These are phyloP conservation scores for Friedmanniomyces endolithicus DNA, from an alignment of 495 filamentous ascomycete genomes.

Conservation along the genomic window DNA sequence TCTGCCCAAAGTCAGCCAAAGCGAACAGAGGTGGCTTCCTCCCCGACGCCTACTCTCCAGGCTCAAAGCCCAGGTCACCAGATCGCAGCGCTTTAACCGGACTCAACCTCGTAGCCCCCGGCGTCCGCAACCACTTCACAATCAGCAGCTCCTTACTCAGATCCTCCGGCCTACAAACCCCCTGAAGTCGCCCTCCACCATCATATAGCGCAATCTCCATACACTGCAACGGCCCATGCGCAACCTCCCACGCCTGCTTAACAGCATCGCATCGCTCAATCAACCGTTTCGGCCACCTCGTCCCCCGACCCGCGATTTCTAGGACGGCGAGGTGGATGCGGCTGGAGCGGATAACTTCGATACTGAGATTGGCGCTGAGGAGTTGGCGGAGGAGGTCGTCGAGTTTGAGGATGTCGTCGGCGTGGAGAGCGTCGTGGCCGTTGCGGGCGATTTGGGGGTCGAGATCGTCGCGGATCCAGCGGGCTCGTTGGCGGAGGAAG, in stretches of 20 bases:
- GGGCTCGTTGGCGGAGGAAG: slow-evolving; percentile 12
- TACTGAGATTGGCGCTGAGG: slow-evolving; percentile 12
- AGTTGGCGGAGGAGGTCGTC: slow-evolving; percentile 27
- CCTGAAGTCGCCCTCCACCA: slow-evolving; percentile 25
- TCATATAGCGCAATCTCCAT: slow-evolving; percentile 25
- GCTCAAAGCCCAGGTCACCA: slow-evolving; percentile 26
- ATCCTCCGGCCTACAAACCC: slow-evolving; percentile 21
- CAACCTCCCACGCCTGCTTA: slow-evolving; percentile 20
- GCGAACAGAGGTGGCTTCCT: not conserved
- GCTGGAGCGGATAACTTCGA: slow-evolving; percentile 22
- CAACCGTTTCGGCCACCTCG: slow-evolving; percentile 29
- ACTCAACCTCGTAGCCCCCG: slow-evolving; percentile 1
- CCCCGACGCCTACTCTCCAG: slow-evolving; percentile 26
- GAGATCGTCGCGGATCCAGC: slow-evolving; percentile 32
- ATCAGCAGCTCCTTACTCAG: slow-evolving; percentile 18
- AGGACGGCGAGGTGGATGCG: slow-evolving; percentile 29
- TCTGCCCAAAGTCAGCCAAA: slow-evolving; percentile 11
- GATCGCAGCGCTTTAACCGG: slow-evolving; percentile 5
- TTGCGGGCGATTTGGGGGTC: slow-evolving; percentile 30
- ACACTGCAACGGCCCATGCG: slow-evolving; percentile 23
- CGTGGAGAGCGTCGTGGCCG: slow-evolving; percentile 24
- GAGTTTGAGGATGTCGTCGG: slow-evolving; percentile 28
- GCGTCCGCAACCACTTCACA: slow-evolving; percentile 11
- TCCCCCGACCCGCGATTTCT: slow-evolving; percentile 26
- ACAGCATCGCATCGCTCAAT: slow-evolving; percentile 27